A percentile compares a stretch with the other conserved stretches of the same genome.
Conservation (phyloP, 202 grass and related monocot species). For the Dendrocalamus latiflorus region DNA sequence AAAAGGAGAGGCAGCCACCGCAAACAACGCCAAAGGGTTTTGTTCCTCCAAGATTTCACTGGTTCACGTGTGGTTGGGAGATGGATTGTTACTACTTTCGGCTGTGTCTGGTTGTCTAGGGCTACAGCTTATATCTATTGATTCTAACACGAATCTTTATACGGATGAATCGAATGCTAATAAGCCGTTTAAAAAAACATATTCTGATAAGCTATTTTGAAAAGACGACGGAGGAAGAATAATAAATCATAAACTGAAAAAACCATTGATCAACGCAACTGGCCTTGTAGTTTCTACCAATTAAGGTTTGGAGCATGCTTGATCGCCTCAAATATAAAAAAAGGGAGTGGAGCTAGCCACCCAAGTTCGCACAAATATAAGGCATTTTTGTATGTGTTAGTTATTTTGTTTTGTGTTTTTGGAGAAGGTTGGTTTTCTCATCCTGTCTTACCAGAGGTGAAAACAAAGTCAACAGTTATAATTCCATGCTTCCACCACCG, state of each 20-base stretch:
- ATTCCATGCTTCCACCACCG: background rate
- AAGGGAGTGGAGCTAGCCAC: background rate
- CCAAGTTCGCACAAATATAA: background rate
- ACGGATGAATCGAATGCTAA: too few relatives aligned
- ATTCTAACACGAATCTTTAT: too few relatives aligned
- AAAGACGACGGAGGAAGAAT: too few relatives aligned
- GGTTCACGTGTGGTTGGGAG: slow-evolving; percentile 24
- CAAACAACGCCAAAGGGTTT: background rate
- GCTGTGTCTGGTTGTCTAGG: too few relatives aligned
- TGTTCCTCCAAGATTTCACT: background rate
- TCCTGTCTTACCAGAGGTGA: background rate
- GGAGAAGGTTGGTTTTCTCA: background rate
- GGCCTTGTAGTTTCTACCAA: background rate
- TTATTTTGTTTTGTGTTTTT: background rate
- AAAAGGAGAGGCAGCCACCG: background rate
- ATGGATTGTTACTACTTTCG: background rate
- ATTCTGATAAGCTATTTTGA: too few relatives aligned
- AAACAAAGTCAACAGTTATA: background rate
- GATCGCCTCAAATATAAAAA: slow-evolving; percentile 7
- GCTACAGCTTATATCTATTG: too few relatives aligned
- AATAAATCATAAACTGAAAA: too few relatives aligned
- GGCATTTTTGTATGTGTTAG: background rate
- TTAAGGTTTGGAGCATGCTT: background rate
- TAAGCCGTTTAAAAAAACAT: too few relatives aligned
- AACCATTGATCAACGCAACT: background rate